Conservation (phyloP, 2,329 filamentous ascomycete genomes). For the Dothideomycetes sp. region DNA sequence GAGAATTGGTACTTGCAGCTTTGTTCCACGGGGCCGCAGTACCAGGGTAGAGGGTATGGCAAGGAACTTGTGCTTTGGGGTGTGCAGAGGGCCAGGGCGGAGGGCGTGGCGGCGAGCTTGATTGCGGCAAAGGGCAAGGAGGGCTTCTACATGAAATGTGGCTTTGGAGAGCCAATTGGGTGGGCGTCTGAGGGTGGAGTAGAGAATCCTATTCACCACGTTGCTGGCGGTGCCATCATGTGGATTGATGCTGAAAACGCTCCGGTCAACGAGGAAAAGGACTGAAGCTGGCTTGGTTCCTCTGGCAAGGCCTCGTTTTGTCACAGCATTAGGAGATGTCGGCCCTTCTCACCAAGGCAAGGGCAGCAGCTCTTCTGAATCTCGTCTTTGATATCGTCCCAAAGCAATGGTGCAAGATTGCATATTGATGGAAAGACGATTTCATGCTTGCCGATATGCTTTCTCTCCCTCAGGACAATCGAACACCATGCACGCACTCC, state of each 20-base stretch:
- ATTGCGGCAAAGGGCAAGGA: constrained; percentile 16
- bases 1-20: constrained; percentile 18
- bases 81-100: constrained; percentile 20
- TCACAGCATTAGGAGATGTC: no score
- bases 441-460: no score
- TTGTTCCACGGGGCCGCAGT: constrained; percentile 14
- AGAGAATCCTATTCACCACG: constrained; percentile 6
- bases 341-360: no score
- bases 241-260: not conserved
- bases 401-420: no score
- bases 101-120: constrained; percentile 40
- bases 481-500: no score
- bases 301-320: no score
- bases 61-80: constrained; percentile 17
- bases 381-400: no score
- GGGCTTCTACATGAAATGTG: constrained; percentile 14
- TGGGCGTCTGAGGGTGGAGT: constrained; percentile 7
- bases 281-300: no score
- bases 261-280: not conserved
- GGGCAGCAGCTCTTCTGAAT: no score
- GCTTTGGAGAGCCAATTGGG: constrained; percentile 4
- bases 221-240: constrained; percentile 8
- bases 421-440: no score
- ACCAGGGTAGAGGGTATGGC: constrained; percentile 15
- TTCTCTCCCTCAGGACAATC: no score